Conservation (phyloP, 768 basidiomycete genomes). For the Termitomyces sp. region DNA sequence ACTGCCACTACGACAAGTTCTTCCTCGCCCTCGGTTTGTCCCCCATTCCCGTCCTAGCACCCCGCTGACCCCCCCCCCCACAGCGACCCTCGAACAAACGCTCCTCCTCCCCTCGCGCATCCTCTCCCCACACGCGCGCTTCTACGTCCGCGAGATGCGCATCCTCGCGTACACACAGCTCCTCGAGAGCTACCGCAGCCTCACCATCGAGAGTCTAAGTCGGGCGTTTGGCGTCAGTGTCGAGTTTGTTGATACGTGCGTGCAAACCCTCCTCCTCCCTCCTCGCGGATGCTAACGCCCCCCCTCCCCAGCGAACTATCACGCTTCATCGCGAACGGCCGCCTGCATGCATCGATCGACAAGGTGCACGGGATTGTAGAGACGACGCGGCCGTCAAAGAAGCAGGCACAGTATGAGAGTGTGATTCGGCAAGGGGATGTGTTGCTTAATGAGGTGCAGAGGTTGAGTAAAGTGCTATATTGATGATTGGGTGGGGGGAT, state of each 20-base stretch:
- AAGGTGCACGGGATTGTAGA: slow-evolving; percentile 93
- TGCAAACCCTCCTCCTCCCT: slow-evolving; percentile 5
- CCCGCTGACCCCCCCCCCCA: background rate
- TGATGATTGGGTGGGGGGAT: no score
- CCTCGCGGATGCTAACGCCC: background rate
- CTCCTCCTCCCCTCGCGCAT: slow-evolving; percentile 86
- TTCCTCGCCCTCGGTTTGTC: slow-evolving; percentile 79
- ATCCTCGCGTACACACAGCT: slow-evolving; percentile 91
- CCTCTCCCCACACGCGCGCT: slow-evolving; percentile 82
- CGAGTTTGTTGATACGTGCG: slow-evolving; percentile 84
- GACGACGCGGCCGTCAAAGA: slow-evolving; percentile 66
- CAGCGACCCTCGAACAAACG: slow-evolving; percentile 85
- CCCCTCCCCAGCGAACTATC: slow-evolving; percentile 68
- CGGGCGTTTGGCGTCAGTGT: slow-evolving; percentile 87
- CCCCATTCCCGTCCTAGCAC: background rate
- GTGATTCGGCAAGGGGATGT: slow-evolving; percentile 94
- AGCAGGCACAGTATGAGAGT: slow-evolving; percentile 88
- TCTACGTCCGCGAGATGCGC: slow-evolving; percentile 93
- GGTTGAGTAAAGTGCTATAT: slow-evolving; percentile 85
- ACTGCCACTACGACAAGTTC: slow-evolving; percentile 93
- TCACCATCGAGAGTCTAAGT: slow-evolving; percentile 85
- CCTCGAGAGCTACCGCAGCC: slow-evolving; percentile 84
- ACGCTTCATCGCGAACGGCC: slow-evolving; percentile 83
- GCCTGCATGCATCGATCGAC: slow-evolving; percentile 88
- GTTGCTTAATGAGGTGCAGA: slow-evolving; percentile 81